Conservation (phyloP, 2,329 filamentous ascomycete species). For the Mariannaea sp. region DNA sequence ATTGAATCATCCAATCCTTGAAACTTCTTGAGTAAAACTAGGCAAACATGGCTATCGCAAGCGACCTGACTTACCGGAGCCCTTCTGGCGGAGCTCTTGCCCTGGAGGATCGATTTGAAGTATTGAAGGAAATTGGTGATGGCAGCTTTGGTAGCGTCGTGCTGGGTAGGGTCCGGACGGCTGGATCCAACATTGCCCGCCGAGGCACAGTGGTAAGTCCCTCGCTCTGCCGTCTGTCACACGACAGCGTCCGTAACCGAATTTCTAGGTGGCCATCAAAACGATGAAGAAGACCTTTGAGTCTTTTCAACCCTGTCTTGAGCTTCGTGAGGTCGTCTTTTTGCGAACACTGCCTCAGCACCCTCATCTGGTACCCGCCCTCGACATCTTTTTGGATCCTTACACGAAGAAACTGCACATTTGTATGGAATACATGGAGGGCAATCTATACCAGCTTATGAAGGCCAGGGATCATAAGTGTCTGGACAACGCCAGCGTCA, state of each 20-base stretch:
- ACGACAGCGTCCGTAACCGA: constrained; percentile 26
- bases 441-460: constrained; percentile 98
- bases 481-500: constrained; percentile 87
- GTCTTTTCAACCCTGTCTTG: constrained; percentile 85
- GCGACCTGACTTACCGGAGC: constrained; percentile 73
- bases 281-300: constrained; percentile 99
- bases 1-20: constrained; percentile 28
- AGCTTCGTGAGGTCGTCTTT: constrained; percentile 96
- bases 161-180: constrained; percentile 86
- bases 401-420: constrained; percentile 97
- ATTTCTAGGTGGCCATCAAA: constrained; percentile 89
- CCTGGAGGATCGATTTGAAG: constrained; percentile 93
- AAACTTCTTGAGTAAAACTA: constrained; percentile 23
- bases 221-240: constrained; percentile 15
- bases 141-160: constrained; percentile 97
- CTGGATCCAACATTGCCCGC: constrained; percentile 85
- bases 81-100: constrained; percentile 64
- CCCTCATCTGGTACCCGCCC: constrained; percentile 90
- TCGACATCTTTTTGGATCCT: constrained; percentile 98
- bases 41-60: constrained; percentile 73
- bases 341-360: constrained; percentile 86
- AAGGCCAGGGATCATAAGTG: constrained; percentile 96
- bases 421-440: constrained; percentile 99
- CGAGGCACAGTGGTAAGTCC: constrained; percentile 86
- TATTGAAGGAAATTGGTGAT: constrained; percentile 97